Evolutionary conservation across 768 basidiomycete species (phyloP), one percentile per base, ranked within the genome.

Genomic region (Sistotremastrum suecicum): DNA sequence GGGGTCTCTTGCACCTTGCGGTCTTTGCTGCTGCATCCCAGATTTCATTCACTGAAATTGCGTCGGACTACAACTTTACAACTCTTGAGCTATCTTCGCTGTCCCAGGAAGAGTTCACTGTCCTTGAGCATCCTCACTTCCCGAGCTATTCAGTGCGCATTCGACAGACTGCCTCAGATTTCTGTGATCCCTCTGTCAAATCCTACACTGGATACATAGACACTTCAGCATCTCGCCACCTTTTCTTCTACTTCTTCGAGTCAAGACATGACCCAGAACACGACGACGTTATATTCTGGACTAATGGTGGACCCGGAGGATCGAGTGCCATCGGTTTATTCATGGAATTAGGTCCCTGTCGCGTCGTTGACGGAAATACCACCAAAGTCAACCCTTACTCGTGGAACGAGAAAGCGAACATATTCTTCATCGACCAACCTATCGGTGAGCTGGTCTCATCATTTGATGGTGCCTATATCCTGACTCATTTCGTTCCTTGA

Each of bases 391-490:
- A 31, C 32, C 34, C 46, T 42, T 57, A 57, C 7, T 60, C 60
- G 1, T 51, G 50, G 50, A 51, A 51, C 37, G 6, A 41, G 6
- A 52, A 47, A 31, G 50, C 49, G 11, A 68, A 66, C 40, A 47
- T 68, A 2, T 69, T 69, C 59, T 75, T 58, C 56, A 67, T 64
- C 49, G 72, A 63, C 59, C 74, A 67, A 36, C 68, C 68, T 11
- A 56, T 68, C 4, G 62, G 63, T 32, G 63, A 20, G 20, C 20
- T 31, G 61, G 61, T 28, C 12, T 33, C 31, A 34, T 50, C n/a
- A n/a, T 1, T 20, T 20, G 20, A 41, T 47, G 20, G 20, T 40
- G 29, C 7, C 65, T 8, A 20, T 42, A 44, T 9, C 20, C 1
- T 8, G 34, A 11, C n/a, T 1, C 5, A 5, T 3, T 8, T 10